Evolutionary conservation across 2,329 filamentous ascomycete species (phyloP).

Genomic region (Dryadomyces quercivorus): DNA sequence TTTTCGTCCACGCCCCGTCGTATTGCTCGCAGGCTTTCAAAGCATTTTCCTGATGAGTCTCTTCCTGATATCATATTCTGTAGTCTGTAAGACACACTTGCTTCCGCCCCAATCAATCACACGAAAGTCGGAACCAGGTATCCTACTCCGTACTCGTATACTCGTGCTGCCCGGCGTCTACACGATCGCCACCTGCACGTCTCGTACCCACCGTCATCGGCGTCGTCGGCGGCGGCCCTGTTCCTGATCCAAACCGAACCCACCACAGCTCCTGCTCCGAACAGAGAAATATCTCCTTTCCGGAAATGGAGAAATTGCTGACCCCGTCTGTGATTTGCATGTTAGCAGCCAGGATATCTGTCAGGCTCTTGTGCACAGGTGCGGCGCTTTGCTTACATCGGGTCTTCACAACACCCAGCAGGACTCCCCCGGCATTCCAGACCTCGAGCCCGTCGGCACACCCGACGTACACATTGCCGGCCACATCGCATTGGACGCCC

Average conservation of each 20-base stretch:
- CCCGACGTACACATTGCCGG: constrained; percentile 33
- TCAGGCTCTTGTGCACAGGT: neutral
- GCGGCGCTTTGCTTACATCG: constrained; percentile 17
- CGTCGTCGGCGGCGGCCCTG: too few species aligned
- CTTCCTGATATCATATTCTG: too few species aligned
- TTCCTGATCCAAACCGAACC: constrained; percentile 15
- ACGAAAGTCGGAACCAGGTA: too few species aligned
- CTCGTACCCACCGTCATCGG: too few species aligned
- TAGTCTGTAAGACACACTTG: too few species aligned
- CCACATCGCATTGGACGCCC: constrained; percentile 26
- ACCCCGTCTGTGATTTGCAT: constrained; percentile 22
- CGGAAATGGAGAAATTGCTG: constrained; percentile 31
- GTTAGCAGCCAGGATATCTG: neutral
- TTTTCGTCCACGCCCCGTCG: too few species aligned
- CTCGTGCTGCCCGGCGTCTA: too few species aligned
- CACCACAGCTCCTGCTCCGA: constrained; percentile 33
- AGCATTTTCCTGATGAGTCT: too few species aligned
- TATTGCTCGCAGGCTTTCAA: too few species aligned
- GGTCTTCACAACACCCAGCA: constrained; percentile 29
- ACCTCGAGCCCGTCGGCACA: constrained; percentile 38
- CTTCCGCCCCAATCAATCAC: too few species aligned
- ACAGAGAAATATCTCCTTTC: constrained; percentile 34
- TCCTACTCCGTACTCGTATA: too few species aligned
- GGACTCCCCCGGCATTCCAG: constrained; percentile 29
- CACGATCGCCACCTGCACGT: too few species aligned